These are phyloP conservation scores for Cercophora newfieldiana DNA, from an alignment of 495 filamentous ascomycete genomes.

Conservation along the genomic window DNA sequence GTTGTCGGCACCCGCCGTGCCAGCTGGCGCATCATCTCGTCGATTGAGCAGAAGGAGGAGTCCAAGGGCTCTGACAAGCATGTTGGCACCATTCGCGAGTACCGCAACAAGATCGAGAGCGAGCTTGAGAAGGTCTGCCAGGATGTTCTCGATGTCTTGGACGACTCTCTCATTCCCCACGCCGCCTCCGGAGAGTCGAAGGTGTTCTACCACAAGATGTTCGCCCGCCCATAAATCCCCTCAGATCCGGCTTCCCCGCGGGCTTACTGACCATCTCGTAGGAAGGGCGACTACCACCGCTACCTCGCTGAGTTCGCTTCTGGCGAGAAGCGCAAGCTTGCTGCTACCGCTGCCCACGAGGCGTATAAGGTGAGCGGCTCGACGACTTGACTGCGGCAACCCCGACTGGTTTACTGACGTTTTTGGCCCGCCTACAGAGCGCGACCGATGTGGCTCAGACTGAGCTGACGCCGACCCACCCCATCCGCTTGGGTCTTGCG, in stretches of 20 bases:
- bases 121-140: constrained; percentile 98
- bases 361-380: constrained; percentile 82
- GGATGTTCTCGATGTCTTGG: constrained; percentile 95
- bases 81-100: constrained; percentile 91
- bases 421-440: constrained; percentile 62
- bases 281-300: constrained; percentile 99
- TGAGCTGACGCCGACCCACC: constrained; percentile 96
- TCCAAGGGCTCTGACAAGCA: constrained; percentile 99
- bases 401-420: neutral
- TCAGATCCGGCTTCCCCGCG: neutral
- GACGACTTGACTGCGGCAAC: neutral
- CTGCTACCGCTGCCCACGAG: constrained; percentile 94
- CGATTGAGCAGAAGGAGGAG: constrained; percentile 99
- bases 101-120: constrained; percentile 97
- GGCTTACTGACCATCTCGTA: constrained; percentile 35
- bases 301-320: constrained; percentile 99
- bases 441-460: constrained; percentile 98
- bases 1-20: constrained; percentile 98
- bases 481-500: constrained; percentile 95
- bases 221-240: constrained; percentile 26
- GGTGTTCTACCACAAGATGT: constrained; percentile 99
- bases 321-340: constrained; percentile 97
- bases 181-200: constrained; percentile 98
- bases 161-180: constrained; percentile 94
- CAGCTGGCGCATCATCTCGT: constrained; percentile 99